A percentile compares a stretch with the other conserved stretches of the same genome.
These are phyloP conservation scores for Penicillium bovifimosum DNA, from an alignment of 495 filamentous ascomycete genomes.

Conservation along the genomic window DNA sequence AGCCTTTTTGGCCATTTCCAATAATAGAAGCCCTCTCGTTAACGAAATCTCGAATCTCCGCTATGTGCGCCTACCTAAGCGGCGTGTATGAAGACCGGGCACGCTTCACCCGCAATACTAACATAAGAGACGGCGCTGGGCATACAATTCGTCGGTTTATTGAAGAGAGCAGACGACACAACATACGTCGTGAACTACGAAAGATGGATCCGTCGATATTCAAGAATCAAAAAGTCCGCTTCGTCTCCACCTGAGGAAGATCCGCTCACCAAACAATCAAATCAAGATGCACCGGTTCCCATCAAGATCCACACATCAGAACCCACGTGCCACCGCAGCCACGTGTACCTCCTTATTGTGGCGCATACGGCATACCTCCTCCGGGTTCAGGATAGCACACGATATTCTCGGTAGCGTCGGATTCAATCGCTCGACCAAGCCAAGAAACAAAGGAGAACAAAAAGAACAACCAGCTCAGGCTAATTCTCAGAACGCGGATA, in stretches of 20 bases:
- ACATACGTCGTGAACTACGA: constrained; percentile 7
- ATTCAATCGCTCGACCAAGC: neutral
- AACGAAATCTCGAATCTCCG: no score
- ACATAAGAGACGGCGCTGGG: neutral
- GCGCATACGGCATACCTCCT: constrained; percentile 60
- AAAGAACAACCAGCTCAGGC: neutral
- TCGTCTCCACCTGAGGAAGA: neutral
- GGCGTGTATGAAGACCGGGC: no score
- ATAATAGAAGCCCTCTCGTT: no score
- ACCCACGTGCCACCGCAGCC: constrained; percentile 53
- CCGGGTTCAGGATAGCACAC: constrained; percentile 56
- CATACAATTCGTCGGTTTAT: constrained; percentile 10
- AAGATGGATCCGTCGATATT: constrained; percentile 11
- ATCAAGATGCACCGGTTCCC: constrained; percentile 30
- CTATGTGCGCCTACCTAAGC: no score
- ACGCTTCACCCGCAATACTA: neutral
- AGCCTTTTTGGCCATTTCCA: no score
- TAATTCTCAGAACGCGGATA: neutral
- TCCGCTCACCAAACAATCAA: neutral
- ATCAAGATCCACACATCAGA: constrained; percentile 43
- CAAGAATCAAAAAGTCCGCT: neutral
- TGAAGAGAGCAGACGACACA: constrained; percentile 6
- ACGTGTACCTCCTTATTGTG: constrained; percentile 68
- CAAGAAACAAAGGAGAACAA: constrained; percentile 3
- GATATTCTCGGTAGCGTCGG: constrained; percentile 48